Conservation (phyloP, 805 yeast genomes). For the Nakazawaea populi region DNA sequence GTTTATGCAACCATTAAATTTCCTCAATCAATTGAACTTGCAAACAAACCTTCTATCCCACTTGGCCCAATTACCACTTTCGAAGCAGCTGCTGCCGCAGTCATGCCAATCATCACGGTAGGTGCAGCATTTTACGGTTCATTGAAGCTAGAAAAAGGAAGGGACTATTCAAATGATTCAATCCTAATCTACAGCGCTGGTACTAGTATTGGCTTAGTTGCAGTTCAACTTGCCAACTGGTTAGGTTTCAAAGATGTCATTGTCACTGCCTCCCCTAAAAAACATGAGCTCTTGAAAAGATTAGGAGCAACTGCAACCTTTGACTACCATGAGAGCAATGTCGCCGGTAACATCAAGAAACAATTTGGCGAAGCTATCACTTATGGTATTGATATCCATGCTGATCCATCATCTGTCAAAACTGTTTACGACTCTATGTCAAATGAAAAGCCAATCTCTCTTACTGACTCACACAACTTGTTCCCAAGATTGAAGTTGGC, state of each 20-base stretch:
- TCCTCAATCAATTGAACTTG: not conserved
- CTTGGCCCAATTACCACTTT: slow-evolving; percentile 38
- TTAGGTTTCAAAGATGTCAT: slow-evolving; percentile 29
- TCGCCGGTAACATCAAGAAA: slow-evolving; percentile 20
- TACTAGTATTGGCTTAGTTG: slow-evolving; percentile 52
- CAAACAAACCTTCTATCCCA: slow-evolving; percentile 16
- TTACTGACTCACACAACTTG: slow-evolving; percentile 30
- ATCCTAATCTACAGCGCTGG: slow-evolving; percentile 63
- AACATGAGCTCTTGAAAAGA: slow-evolving; percentile 17
- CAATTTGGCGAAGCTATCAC: slow-evolving; percentile 21
- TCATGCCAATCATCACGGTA: slow-evolving; percentile 48
- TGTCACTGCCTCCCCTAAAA: slow-evolving; percentile 21
- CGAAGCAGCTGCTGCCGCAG: slow-evolving; percentile 63
- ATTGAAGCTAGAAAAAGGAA: slow-evolving; percentile 16
- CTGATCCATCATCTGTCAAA: slow-evolving; percentile 15
- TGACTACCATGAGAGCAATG: slow-evolving; percentile 27
- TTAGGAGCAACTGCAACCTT: slow-evolving; percentile 30
- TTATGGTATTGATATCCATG: slow-evolving; percentile 28
- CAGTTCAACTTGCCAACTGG: slow-evolving; percentile 54
- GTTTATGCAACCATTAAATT: not conserved
- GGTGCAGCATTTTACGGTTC: slow-evolving; percentile 48
- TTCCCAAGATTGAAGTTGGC: not conserved
- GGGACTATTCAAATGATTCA: slow-evolving; percentile 27
- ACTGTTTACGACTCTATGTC: slow-evolving; percentile 28
- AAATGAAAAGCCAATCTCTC: slow-evolving; percentile 23